These are phyloP conservation scores for Gloeopeniophorella convolvens DNA, from an alignment of 768 basidiomycete species.

Conservation along the genomic window DNA sequence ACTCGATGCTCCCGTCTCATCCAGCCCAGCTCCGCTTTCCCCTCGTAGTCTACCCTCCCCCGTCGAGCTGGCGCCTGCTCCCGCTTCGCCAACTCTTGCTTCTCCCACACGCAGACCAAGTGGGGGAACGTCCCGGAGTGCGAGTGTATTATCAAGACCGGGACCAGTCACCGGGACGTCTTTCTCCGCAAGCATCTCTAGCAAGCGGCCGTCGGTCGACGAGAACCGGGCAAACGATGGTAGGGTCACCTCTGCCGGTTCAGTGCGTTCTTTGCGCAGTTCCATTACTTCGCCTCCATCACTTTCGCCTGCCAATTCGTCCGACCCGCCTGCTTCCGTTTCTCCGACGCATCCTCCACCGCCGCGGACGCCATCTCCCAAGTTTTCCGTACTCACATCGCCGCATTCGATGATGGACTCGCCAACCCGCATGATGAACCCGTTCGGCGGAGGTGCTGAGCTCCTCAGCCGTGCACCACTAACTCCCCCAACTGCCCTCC, in stretches of 20 bases:
- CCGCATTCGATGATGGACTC: conserved; percentile 31
- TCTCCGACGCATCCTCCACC: background rate
- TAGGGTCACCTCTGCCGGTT: background rate
- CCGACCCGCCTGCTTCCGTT: conserved; percentile 10
- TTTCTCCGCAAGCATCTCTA: background rate
- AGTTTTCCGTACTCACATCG: conserved; percentile 30
- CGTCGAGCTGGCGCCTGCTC: background rate
- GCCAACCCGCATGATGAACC: conserved; percentile 3
- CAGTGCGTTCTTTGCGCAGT: conserved; percentile 1
- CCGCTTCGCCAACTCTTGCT: background rate
- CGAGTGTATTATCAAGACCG: background rate
- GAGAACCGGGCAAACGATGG: background rate
- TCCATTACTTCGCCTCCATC: conserved; percentile 15
- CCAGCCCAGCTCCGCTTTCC: background rate
- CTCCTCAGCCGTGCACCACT: background rate
- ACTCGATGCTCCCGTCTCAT: background rate
- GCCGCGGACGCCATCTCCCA: conserved; percentile 16
- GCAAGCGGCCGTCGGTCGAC: background rate
- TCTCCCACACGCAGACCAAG: background rate
- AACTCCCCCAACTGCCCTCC: background rate
- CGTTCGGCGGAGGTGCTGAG: background rate
- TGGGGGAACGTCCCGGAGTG: background rate
- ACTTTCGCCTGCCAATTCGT: conserved; percentile 8
- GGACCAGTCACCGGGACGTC: background rate
- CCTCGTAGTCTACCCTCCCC: conserved; percentile 7